Evolutionary conservation across 768 basidiomycete species (phyloP).

Genomic region (Xerocomellus dryophilus): DNA sequence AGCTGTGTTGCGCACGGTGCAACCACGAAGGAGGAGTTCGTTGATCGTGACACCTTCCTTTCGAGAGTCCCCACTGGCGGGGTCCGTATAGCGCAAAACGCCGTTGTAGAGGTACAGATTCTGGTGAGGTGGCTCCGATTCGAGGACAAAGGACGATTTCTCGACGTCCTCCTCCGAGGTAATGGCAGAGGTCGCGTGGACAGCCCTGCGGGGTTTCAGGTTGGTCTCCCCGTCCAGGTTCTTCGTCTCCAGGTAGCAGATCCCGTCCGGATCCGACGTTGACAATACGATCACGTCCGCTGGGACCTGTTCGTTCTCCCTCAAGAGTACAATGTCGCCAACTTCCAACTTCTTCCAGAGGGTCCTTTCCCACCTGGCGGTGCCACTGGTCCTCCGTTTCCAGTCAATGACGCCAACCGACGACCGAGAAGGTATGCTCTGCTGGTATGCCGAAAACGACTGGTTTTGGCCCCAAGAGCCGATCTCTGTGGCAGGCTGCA

Average conservation of each 20-base stretch:
- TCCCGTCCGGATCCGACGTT: slow-evolving; percentile 85
- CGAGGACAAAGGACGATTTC: slow-evolving; percentile 80
- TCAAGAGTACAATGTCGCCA: slow-evolving; percentile 87
- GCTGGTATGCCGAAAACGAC: slow-evolving; percentile 49
- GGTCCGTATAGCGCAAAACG: slow-evolving; percentile 71
- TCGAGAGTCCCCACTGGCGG: slow-evolving; percentile 47
- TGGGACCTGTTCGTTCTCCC: slow-evolving; percentile 94
- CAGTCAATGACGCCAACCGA: slow-evolving; percentile 80
- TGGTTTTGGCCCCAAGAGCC: slow-evolving; percentile 37
- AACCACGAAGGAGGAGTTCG: slow-evolving; percentile 89
- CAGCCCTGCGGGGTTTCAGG: slow-evolving; percentile 78
- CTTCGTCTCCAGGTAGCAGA: slow-evolving; percentile 97
- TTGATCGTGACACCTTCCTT: slow-evolving; percentile 82
- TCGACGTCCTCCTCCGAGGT: slow-evolving; percentile 87
- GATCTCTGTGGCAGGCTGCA: slow-evolving; percentile 28
- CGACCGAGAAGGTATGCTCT: slow-evolving; percentile 53
- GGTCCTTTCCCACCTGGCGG: slow-evolving; percentile 89
- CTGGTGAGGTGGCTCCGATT: slow-evolving; percentile 91
- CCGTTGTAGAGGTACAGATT: slow-evolving; percentile 91
- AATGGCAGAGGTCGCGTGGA: slow-evolving; percentile 74
- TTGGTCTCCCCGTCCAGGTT: slow-evolving; percentile 98
- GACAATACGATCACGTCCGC: slow-evolving; percentile 93
- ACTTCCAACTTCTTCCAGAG: slow-evolving; percentile 99
- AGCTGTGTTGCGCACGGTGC: slow-evolving; percentile 81
- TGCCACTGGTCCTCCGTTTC: slow-evolving; percentile 61